Percentiles rank a stretch among this genome's conserved stretches.
Evolutionary conservation across 768 basidiomycete genomes (phyloP).

Genomic region (Obba rivulosa): DNA sequence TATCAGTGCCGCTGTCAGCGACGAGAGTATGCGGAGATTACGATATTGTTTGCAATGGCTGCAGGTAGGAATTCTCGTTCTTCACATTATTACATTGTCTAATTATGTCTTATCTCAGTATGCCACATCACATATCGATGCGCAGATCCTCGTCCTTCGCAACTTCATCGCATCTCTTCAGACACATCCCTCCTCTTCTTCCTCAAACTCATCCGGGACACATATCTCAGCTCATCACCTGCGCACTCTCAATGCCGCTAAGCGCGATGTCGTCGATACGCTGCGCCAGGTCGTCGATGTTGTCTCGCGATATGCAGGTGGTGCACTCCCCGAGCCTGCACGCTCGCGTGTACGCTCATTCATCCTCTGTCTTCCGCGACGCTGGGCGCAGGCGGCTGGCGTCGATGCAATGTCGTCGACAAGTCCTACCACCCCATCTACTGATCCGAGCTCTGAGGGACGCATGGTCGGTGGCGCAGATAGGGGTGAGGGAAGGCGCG

Average conservation of each 20-base stretch:
- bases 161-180: slow-evolving; percentile 77
- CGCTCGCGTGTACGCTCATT: slow-evolving; percentile 66
- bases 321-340: slow-evolving; percentile 83
- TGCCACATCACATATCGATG: slow-evolving; percentile 82
- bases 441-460: not conserved
- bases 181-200: slow-evolving; percentile 32
- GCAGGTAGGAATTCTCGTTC: slow-evolving; percentile 45
- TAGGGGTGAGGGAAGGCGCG: slow-evolving; percentile 15
- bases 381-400: slow-evolving; percentile 58
- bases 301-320: slow-evolving; percentile 79
- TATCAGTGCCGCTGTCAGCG: slow-evolving; percentile 81
- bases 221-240: slow-evolving; percentile 37
- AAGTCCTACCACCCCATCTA: not conserved
- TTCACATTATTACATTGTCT: not conserved
- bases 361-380: slow-evolving; percentile 72
- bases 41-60: slow-evolving; percentile 88
- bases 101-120: slow-evolving; percentile 43
- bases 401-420: not conserved
- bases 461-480: not conserved
- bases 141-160: slow-evolving; percentile 78
- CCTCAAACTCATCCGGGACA: slow-evolving; percentile 20
- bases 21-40: slow-evolving; percentile 83
- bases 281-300: slow-evolving; percentile 87
- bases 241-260: slow-evolving; percentile 67
- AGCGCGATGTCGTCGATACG: slow-evolving; percentile 82